Base-by-base conservation (phyloP, 768 basidiomycete genomes). In the Mrakia blollopis region DNA sequence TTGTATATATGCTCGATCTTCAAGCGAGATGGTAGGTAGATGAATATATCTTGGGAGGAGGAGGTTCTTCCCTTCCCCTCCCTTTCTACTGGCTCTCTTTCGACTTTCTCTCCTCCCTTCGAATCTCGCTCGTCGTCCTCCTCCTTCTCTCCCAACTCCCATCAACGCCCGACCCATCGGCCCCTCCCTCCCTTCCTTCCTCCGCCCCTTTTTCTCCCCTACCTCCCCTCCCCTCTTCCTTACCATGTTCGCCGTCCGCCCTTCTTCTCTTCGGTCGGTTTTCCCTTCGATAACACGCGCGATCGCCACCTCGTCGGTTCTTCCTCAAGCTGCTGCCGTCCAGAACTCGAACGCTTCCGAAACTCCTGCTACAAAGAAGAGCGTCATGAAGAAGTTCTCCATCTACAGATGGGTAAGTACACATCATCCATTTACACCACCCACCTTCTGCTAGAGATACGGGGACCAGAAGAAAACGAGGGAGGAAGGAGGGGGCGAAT, bases 381-480 rank as follows among this genome's bases (percentile, higher is more conserved):
- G 79, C 76, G 62, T 80, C 80, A 86, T 90, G 81, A 98, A 98
- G 86, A 91, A 94, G 84, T 98, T 99, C 88, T 92, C 95, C 88
- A 94, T 99, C 80, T 99, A 99, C 86, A 92, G 97, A 83, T 99
- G 97, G 94, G 93, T 93, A 76, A 78, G 89, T 86, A 32, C 65
- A 35, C 65, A 13, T 63, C 37, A 18, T 11, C 70, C 4, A 60
- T 60, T 3, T 25, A n/a, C n/a, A n/a, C n/a, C n/a, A n/a, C n/a
- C 30, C 25, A 54, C 9, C 1, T 16, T 21, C 16, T 18, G 9
- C 37, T 35, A 14, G 25, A 28, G 9, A 57, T 73, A 41, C 71
- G 30, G 73, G 75, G 68, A 35, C 14, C 25, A 30, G 32, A n/a
- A 35, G 0, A 23, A 35, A 21, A 10, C 25, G 28, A 37, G 25